Conservation (phyloP, 768 basidiomycete genomes). For the Chlorophyllum brunneum region DNA sequence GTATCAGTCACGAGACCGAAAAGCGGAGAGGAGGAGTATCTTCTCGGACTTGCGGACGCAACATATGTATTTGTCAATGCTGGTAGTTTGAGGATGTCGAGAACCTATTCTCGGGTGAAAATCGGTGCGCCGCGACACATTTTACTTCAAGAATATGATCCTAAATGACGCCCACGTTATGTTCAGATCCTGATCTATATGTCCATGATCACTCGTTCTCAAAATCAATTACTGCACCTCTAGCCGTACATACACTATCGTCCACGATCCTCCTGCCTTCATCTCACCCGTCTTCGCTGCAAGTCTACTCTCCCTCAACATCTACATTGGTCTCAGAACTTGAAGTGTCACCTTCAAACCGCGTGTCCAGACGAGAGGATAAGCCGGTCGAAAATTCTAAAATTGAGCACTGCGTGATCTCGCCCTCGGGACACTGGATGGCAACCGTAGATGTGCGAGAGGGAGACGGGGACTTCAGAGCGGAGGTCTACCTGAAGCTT, state of each 20-base stretch:
- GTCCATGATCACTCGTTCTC: constrained; percentile 33
- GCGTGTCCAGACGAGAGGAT: constrained; percentile 79
- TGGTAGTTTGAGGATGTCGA: constrained; percentile 64
- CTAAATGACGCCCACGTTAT: not conserved
- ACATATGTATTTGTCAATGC: constrained; percentile 74
- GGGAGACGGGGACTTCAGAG: constrained; percentile 59
- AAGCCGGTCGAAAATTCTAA: constrained; percentile 69
- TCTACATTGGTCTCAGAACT: constrained; percentile 78
- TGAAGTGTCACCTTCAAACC: constrained; percentile 91
- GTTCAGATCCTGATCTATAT: constrained; percentile 27
- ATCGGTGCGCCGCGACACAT: constrained; percentile 45
- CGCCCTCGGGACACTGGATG: constrained; percentile 80
- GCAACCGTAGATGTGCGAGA: constrained; percentile 81
- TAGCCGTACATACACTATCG: constrained; percentile 72
- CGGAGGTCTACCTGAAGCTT: constrained; percentile 80
- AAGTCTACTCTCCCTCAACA: constrained; percentile 75
- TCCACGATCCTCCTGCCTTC: constrained; percentile 84
- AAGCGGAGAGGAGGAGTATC: constrained; percentile 77
- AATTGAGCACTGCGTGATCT: constrained; percentile 68
- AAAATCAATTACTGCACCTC: constrained; percentile 46
- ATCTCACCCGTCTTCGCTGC: constrained; percentile 93
- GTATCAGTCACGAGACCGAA: constrained; percentile 53
- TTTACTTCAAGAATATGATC: constrained; percentile 3
- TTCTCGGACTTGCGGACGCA: constrained; percentile 79
- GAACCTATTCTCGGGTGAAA: constrained; percentile 75